A percentile compares a stretch with the other conserved stretches of the same genome.
These are phyloP conservation scores for Phytophthora crassamura DNA, from an alignment of 352 stramenopile species.

Conservation along the genomic window DNA sequence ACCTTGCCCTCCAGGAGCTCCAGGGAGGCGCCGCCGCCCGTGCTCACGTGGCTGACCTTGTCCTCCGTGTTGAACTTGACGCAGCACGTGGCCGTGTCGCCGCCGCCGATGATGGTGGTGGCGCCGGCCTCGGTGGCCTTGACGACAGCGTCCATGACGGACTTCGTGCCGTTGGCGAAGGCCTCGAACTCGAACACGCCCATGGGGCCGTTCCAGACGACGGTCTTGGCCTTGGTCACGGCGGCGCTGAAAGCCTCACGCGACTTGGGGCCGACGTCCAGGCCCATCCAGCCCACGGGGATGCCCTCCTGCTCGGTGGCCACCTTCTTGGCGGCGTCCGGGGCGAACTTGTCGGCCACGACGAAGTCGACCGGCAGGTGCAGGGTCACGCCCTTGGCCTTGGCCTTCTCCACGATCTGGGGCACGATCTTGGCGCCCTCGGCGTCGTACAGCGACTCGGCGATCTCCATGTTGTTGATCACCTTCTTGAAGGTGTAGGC, in stretches of 20 bases:
- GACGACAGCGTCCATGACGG: conserved; percentile 96
- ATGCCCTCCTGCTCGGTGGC: conserved; percentile 94
- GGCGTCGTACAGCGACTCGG: conserved; percentile 93
- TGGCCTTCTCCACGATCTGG: conserved; percentile 97
- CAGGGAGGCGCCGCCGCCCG: conserved; percentile 95
- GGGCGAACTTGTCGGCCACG: conserved; percentile 97
- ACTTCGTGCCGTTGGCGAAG: conserved; percentile 96
- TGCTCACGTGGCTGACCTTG: conserved; percentile 92
- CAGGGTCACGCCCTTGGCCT: conserved; percentile 97
- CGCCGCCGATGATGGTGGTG: conserved; percentile 98
- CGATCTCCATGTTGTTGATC: conserved; percentile 96
- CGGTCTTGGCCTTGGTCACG: conserved; percentile 91
- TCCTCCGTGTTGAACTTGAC: conserved; percentile 90
- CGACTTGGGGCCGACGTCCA: conserved; percentile 98
- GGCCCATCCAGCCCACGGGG: conserved; percentile 96
- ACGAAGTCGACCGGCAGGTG: conserved; percentile 98
- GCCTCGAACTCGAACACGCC: conserved; percentile 99
- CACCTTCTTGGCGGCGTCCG: conserved; percentile 93
- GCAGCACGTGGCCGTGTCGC: conserved; percentile 95
- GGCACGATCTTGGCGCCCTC: conserved; percentile 87
- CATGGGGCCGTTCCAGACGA: conserved; percentile 99
- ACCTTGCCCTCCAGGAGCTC: conserved; percentile 98
- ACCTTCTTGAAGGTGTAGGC: conserved; percentile 99
- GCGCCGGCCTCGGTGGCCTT: conserved; percentile 93
- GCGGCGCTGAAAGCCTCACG: conserved; percentile 83